These are phyloP conservation scores for Osmanthus fragrans DNA, from an alignment of 257 asterid species.

Conservation along the genomic window DNA sequence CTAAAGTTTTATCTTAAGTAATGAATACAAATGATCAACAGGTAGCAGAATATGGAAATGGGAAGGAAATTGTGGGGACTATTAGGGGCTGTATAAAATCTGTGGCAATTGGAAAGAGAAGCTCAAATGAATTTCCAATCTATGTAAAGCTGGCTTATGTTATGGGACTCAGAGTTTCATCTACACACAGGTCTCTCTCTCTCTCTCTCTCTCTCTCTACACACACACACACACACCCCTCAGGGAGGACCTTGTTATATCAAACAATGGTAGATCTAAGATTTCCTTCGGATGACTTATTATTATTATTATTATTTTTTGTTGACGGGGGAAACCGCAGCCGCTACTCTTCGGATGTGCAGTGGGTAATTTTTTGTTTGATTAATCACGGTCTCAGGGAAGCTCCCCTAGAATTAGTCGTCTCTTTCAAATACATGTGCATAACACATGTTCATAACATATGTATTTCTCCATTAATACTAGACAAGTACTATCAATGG, in stretches of 20 bases:
- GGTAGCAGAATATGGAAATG: constrained; percentile 64
- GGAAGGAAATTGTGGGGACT: constrained; percentile 62
- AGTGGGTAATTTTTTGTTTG: no score
- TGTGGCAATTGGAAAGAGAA: constrained; percentile 53
- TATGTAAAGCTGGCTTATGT: constrained; percentile 70
- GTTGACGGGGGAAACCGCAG: no score
- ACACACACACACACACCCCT: no score
- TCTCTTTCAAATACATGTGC: neutral
- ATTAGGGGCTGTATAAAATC: constrained; percentile 72
- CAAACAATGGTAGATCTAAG: no score
- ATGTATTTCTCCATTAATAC: neutral
- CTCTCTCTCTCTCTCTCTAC: constrained; percentile 1
- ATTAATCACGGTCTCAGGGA: neutral
- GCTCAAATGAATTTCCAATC: constrained; percentile 30
- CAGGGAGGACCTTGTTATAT: no score
- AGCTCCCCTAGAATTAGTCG: neutral
- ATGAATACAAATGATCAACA: constrained; percentile 20
- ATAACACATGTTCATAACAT: neutral
- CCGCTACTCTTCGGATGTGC: no score
- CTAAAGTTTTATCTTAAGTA: neutral
- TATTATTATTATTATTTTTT: no score
- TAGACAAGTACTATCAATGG: neutral
- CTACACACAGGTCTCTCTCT: constrained; percentile 60
- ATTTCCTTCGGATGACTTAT: no score
- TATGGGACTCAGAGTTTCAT: constrained; percentile 77